These are phyloP conservation scores for Penicillium pancosmium DNA, from an alignment of 495 filamentous ascomycete genomes.

Conservation along the genomic window DNA sequence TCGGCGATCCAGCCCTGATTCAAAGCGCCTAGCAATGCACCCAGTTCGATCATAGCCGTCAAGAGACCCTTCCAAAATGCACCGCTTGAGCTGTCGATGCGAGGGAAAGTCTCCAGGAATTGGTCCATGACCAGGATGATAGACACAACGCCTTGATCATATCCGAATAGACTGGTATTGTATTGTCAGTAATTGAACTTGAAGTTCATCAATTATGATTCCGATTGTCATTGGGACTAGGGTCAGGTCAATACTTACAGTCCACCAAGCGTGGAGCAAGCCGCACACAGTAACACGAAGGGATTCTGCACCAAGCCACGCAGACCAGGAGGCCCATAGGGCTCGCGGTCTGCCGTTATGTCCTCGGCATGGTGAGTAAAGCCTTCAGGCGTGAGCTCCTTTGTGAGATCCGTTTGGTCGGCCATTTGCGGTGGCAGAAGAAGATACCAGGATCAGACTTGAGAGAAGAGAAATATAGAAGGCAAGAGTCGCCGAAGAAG, in stretches of 20 bases:
- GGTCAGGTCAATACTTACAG: constrained; percentile 20
- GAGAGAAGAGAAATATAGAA: background rate
- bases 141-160: constrained; percentile 60
- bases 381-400: constrained; percentile 29
- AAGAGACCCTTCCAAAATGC: constrained; percentile 63
- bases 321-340: constrained; percentile 52
- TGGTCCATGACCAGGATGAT: constrained; percentile 61
- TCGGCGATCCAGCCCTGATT: constrained; percentile 64
- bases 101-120: constrained; percentile 53
- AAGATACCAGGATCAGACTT: background rate
- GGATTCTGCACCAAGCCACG: constrained; percentile 50
- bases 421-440: constrained; percentile 11
- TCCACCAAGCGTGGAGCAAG: constrained; percentile 58
- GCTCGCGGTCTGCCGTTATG: constrained; percentile 39
- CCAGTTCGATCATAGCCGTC: constrained; percentile 64
- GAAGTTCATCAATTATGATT: background rate
- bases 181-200: background rate
- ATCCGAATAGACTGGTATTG: constrained; percentile 48
- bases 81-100: constrained; percentile 46
- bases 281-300: constrained; percentile 56
- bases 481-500: background rate
- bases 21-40: constrained; percentile 56
- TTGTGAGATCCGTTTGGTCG: constrained; percentile 13
- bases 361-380: constrained; percentile 49
- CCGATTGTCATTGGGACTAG: background rate